Conservation (phyloP, 2,329 filamentous ascomycete genomes). For the Colletotrichum trifolii region DNA sequence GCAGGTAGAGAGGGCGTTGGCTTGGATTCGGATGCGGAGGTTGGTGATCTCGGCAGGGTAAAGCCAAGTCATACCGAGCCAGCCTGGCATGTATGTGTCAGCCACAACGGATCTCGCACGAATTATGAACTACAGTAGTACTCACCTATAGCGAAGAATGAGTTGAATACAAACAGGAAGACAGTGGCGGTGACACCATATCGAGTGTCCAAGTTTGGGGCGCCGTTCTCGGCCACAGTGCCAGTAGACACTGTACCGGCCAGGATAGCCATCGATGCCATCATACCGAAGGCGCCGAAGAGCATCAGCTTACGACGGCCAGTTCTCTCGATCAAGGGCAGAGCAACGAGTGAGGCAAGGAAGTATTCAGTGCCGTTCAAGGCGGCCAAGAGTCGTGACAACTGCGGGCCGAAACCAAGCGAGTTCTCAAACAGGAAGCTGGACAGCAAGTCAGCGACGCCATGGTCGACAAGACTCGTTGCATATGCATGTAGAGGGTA, state of each 20-base stretch:
- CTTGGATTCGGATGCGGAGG: slow-evolving; percentile 68
- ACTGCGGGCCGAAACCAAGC: slow-evolving; percentile 56
- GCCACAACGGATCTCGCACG: not conserved
- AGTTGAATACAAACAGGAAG: slow-evolving; percentile 72
- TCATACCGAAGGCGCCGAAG: slow-evolving; percentile 71
- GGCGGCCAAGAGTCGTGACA: slow-evolving; percentile 66
- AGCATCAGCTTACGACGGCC: slow-evolving; percentile 73
- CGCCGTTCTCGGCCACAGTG: slow-evolving; percentile 42
- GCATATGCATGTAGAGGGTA: too few species aligned
- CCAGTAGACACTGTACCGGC: slow-evolving; percentile 46
- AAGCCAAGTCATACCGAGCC: slow-evolving; percentile 71
- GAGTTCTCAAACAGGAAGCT: slow-evolving; percentile 51
- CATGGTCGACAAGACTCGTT: too few species aligned
- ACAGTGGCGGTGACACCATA: slow-evolving; percentile 48
- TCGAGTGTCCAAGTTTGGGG: slow-evolving; percentile 41
- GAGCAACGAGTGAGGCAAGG: slow-evolving; percentile 50
- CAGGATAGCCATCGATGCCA: slow-evolving; percentile 69
- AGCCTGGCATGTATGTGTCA: slow-evolving; percentile 44
- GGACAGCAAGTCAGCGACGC: slow-evolving; percentile 43
- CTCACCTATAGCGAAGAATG: slow-evolving; percentile 64
- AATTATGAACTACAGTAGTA: not conserved
- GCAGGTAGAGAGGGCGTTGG: slow-evolving; percentile 72
- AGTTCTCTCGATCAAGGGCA: slow-evolving; percentile 59
- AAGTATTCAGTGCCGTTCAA: slow-evolving; percentile 60
- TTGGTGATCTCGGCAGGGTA: slow-evolving; percentile 72